phyloP scores from a whole-genome alignment of 805 yeast genomes.

The Pichia paraexigua region DNA sequence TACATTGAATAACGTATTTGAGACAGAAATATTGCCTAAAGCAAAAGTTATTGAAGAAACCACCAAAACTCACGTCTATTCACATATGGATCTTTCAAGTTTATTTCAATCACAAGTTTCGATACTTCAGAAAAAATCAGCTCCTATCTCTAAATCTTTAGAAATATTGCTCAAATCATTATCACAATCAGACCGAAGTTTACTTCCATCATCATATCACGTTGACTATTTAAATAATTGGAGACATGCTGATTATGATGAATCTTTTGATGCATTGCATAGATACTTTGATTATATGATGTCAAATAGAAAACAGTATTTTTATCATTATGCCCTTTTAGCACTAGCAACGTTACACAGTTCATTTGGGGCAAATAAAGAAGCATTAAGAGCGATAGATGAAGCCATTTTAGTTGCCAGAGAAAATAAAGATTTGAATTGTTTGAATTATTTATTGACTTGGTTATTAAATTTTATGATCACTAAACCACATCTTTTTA shows the following conservation, averaged over 20 bases:
- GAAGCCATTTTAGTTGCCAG: conserved; percentile 86
- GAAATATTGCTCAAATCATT: conserved; percentile 35
- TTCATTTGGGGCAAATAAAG: conserved; percentile 54
- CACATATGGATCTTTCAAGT: conserved; percentile 43
- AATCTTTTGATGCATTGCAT: conserved; percentile 49
- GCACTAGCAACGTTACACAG: conserved; percentile 67
- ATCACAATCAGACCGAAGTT: conserved; percentile 39
- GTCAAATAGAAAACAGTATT: conserved; percentile 51
- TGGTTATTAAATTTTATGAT: conserved; percentile 69
- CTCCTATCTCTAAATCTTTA: conserved; percentile 39
- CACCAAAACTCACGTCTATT: conserved; percentile 12
- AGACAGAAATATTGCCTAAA: conserved; percentile 5
- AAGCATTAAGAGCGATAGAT: conserved; percentile 71
- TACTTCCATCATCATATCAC: conserved; percentile 43
- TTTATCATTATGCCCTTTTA: conserved; percentile 70
- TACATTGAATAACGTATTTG: neutral
- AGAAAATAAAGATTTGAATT: conserved; percentile 68
- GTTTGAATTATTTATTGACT: conserved; percentile 62
- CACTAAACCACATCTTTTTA: conserved; percentile 48
- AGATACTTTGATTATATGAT: conserved; percentile 68
- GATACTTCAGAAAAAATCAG: conserved; percentile 43
- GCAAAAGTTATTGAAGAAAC: neutral
- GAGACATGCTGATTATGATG: conserved; percentile 53
- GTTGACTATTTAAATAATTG: conserved; percentile 54
- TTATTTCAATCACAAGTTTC: conserved; percentile 47